phyloP scores from a whole-genome alignment of 768 basidiomycete species.

The Lentinus brumalis region DNA sequence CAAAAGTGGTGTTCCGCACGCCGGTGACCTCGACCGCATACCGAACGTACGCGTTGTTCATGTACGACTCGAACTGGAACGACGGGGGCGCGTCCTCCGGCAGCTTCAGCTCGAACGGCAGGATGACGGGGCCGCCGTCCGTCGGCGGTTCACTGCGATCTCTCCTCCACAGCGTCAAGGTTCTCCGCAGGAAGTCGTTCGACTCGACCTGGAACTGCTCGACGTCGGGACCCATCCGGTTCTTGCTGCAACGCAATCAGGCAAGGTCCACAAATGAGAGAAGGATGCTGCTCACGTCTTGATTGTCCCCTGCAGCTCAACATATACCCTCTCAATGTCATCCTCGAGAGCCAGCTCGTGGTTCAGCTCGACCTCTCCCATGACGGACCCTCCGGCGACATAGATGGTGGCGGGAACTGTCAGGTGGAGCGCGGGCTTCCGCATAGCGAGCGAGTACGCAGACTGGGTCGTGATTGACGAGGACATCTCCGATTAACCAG shows the following conservation, averaged over 20 bases:
- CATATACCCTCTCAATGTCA: slow-evolving; percentile 23
- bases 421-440: slow-evolving; percentile 17
- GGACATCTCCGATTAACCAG: too few species aligned
- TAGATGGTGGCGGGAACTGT: slow-evolving; percentile 13
- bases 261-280: neutral
- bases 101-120: slow-evolving; percentile 26
- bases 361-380: slow-evolving; percentile 23
- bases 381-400: slow-evolving; percentile 18
- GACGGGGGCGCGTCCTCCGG: slow-evolving; percentile 23
- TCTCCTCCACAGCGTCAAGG: slow-evolving; percentile 20
- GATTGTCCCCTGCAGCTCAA: slow-evolving; percentile 24
- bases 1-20: slow-evolving; percentile 18
- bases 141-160: slow-evolving; percentile 16
- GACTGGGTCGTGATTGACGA: slow-evolving; percentile 4
- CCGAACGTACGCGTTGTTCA: slow-evolving; percentile 17
- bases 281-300: slow-evolving; percentile 19
- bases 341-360: slow-evolving; percentile 15
- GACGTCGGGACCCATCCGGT: neutral
- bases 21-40: slow-evolving; percentile 26
- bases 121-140: slow-evolving; percentile 8
- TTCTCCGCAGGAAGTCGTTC: slow-evolving; percentile 15
- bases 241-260: neutral
- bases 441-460: slow-evolving; percentile 9
- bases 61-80: slow-evolving; percentile 16
- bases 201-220: slow-evolving; percentile 5